Conservation (phyloP, 1,139 yeast genomes). For the Debaryomyces psychrophilus region DNA sequence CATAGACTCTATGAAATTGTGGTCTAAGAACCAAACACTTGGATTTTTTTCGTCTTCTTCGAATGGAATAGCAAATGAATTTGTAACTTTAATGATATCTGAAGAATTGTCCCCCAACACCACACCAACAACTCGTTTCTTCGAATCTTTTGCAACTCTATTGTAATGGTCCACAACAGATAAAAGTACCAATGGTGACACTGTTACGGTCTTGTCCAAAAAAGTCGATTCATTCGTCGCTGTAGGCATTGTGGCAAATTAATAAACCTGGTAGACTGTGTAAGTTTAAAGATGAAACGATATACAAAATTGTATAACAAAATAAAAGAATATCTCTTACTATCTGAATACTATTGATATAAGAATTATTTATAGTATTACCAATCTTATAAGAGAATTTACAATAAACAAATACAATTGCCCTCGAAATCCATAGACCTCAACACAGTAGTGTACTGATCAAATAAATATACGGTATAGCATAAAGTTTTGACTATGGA, state of each 20-base stretch:
- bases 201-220: slow-evolving; percentile 70
- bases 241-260: slow-evolving; percentile 14
- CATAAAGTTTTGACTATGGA: neutral
- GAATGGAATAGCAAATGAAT: slow-evolving; percentile 87
- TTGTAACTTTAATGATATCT: slow-evolving; percentile 65
- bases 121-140: slow-evolving; percentile 92
- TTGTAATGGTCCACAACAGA: slow-evolving; percentile 96
- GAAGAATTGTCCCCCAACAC: slow-evolving; percentile 78
- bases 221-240: slow-evolving; percentile 37
- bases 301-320: neutral
- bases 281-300: neutral
- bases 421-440: slow-evolving; percentile 6
- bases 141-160: slow-evolving; percentile 68
- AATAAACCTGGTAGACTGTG: neutral
- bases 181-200: slow-evolving; percentile 91
- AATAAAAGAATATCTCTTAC: neutral
- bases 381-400: neutral
- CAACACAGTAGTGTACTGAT: slow-evolving; percentile 8
- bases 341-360: neutral
- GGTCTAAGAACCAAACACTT: slow-evolving; percentile 97
- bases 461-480: neutral
- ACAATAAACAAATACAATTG: neutral
- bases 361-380: neutral
- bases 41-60: slow-evolving; percentile 95
- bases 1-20: slow-evolving; percentile 95